Conservation (phyloP, 768 basidiomycete species). For the Rickenella mellea region DNA sequence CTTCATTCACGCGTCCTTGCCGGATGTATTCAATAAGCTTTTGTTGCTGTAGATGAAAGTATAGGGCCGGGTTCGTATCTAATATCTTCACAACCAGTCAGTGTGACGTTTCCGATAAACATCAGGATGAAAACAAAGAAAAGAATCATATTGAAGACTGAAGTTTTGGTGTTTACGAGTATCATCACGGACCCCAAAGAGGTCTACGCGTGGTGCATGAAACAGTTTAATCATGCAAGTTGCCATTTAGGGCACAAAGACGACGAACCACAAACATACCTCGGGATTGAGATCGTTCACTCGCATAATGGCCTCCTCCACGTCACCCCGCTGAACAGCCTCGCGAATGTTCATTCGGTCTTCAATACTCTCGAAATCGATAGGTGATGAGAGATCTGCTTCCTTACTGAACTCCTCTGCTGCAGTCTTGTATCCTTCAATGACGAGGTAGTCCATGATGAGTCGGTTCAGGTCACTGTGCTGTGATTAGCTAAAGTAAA, state of each 20-base stretch:
- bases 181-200: conserved; percentile 75
- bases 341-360: conserved; percentile 91
- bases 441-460: conserved; percentile 95
- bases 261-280: conserved; percentile 44
- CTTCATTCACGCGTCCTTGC: conserved; percentile 65
- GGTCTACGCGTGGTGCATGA: conserved; percentile 99
- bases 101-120: not conserved
- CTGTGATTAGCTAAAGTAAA: conserved; percentile 12
- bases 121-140: conserved; percentile 13
- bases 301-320: conserved; percentile 89
- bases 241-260: conserved; percentile 9
- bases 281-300: conserved; percentile 96
- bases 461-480: conserved; percentile 86
- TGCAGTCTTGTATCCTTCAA: conserved; percentile 94
- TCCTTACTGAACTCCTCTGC: conserved; percentile 93
- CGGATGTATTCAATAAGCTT: conserved; percentile 93
- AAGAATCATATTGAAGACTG: conserved; percentile 93
- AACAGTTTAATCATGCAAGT: conserved; percentile 72
- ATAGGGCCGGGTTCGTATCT: conserved; percentile 87
- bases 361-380: conserved; percentile 89
- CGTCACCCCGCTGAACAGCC: conserved; percentile 87
- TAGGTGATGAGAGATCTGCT: conserved; percentile 62
- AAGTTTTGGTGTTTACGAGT: conserved; percentile 67
- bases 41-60: conserved; percentile 94
- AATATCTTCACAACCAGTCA: conserved; percentile 59